Percentiles rank a stretch among this genome's conserved stretches.
These are phyloP conservation scores for Mitragyna speciosa DNA, from an alignment of 257 asterid species.

Conservation along the genomic window DNA sequence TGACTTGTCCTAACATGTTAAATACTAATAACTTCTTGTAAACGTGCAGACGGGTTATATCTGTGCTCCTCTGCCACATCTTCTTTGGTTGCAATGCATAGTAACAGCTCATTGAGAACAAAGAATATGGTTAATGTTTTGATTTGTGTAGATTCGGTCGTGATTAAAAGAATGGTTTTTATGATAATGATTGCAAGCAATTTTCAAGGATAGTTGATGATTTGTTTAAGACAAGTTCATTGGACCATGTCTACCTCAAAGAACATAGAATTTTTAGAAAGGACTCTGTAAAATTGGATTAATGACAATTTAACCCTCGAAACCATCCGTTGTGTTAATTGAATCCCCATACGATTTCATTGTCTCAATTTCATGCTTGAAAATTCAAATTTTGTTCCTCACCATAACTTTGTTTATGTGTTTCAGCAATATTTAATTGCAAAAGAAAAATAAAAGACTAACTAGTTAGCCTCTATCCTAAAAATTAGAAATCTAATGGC, in stretches of 20 bases:
- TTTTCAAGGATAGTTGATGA: not conserved
- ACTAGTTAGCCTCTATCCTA: too few species aligned
- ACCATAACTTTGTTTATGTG: too few species aligned
- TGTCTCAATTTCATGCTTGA: too few species aligned
- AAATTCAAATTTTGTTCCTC: too few species aligned
- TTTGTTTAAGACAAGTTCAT: not conserved
- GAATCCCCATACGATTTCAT: too few species aligned
- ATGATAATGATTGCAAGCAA: not conserved
- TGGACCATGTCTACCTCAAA: not conserved
- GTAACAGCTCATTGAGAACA: not conserved
- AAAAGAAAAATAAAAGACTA: too few species aligned
- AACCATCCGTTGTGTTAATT: not conserved
- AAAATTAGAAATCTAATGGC: too few species aligned
- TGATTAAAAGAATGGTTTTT: not conserved
- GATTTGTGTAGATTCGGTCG: not conserved
- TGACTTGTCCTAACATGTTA: not conserved
- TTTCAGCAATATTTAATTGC: too few species aligned
- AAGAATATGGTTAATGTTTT: not conserved
- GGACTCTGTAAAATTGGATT: not conserved
- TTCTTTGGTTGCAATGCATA: not conserved
- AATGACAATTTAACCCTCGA: not conserved
- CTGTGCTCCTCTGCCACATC: not conserved
- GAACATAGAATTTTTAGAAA: not conserved
- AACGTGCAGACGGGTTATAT: slow-evolving; percentile 17
- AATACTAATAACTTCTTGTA: not conserved